These are phyloP conservation scores for Eucalyptus shirleyi DNA, from an alignment of 345 rosid species.

Conservation along the genomic window DNA sequence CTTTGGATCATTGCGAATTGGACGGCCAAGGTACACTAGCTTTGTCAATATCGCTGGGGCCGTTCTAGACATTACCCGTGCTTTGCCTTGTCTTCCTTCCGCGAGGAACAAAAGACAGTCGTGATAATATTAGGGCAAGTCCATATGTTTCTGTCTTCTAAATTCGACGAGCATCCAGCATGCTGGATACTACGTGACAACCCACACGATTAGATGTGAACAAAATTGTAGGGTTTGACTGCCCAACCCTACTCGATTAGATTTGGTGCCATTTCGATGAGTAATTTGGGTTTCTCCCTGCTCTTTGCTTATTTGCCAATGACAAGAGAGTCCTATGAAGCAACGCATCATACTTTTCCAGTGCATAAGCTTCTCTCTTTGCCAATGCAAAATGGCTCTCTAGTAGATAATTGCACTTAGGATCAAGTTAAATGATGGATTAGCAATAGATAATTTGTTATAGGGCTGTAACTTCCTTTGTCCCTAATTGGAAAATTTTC, in stretches of 20 bases:
- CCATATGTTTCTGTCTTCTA: background rate
- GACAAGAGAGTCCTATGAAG: background rate
- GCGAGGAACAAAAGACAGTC: background rate
- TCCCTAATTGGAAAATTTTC: background rate
- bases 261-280: background rate
- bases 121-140: background rate
- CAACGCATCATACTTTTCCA: background rate
- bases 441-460: background rate
- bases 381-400: background rate
- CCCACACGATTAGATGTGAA: background rate
- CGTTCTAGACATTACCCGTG: background rate
- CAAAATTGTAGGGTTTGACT: background rate
- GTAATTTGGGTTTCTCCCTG: background rate
- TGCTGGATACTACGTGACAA: background rate
- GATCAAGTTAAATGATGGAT: background rate
- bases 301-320: background rate
- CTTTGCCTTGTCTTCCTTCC: background rate
- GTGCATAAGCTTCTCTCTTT: background rate
- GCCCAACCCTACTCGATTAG: background rate
- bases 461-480: background rate
- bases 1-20: background rate
- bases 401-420: background rate
- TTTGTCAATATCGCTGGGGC: background rate
- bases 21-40: background rate
- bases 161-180: background rate